Evolutionary conservation across 2,329 filamentous ascomycete genomes (phyloP), one percentile per base, ranked within the genome.

Genomic region (Botrytis squamosa): DNA sequence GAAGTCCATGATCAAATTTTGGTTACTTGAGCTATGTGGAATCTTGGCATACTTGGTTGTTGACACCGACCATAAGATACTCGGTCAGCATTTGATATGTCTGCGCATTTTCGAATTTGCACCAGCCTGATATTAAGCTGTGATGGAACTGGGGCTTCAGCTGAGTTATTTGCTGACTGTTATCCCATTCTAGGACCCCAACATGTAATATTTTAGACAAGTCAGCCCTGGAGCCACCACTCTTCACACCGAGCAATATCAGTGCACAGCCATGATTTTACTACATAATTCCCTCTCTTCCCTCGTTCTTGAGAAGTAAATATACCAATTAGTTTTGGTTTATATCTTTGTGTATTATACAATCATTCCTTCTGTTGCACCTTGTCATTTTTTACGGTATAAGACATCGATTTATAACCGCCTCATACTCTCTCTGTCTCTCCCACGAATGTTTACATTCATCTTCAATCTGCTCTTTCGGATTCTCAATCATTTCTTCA

Each of bases 161-260:
- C 66, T 69, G 66, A 57, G 20, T n/a, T 38, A 33, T 33, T 16
- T 69, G 66, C 66, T 69, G 36, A 69, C 66, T 33, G 18, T 42
- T 29, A n/a, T 33, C 49, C 38, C n/a, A 57, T 33, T 42, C 3
- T 42, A 69, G n/a, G 49, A 57, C 10, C 2, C 36, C 9, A 42
- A 42, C 12, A 12, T 29, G 65, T 68, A 42, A 57, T 69, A 42
- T 57, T 29, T 69, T 69, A 57, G 18, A 25, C 25, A 25, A 44
- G n/a, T 57, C 49, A 57, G 49, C 49, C 3, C 49, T 44, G 36
- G 18, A 10, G 46, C 46, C 36, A 5, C 38, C n/a, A 40, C 36
- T 42, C 36, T 40, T n/a, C 66, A 69, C 36, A 33, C 49, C 38
- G n/a, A 55, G 25, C 65, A 49, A 44, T 10, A 14, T 49, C 20